A percentile compares a stretch with the other conserved stretches of the same genome.
phyloP scores from a whole-genome alignment of 2,329 filamentous ascomycete species.

The Aspergillus vadensis region DNA sequence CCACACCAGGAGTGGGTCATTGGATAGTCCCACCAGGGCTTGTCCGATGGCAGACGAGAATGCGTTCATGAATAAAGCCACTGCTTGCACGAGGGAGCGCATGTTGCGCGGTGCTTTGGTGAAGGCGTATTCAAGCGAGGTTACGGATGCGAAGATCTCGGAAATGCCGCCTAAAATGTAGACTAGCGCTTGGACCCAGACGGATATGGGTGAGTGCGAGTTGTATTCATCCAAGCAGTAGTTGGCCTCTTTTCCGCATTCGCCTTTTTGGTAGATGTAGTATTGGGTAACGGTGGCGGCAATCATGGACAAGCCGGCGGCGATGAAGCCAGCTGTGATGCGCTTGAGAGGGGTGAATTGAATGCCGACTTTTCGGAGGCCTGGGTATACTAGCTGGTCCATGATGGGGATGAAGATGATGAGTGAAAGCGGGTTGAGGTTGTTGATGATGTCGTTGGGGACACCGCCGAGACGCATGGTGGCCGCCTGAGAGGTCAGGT shows the following conservation, averaged over 20 bases:
- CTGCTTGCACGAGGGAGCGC: slow-evolving; percentile 70
- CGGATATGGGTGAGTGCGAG: slow-evolving; percentile 62
- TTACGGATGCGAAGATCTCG: slow-evolving; percentile 61
- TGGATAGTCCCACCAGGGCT: slow-evolving; percentile 63
- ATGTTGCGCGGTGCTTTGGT: slow-evolving; percentile 78
- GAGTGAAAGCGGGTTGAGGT: slow-evolving; percentile 56
- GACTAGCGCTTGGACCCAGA: slow-evolving; percentile 56
- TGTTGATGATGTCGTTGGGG: slow-evolving; percentile 59
- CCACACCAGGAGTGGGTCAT: slow-evolving; percentile 69
- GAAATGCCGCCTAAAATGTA: slow-evolving; percentile 59
- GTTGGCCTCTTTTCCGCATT: slow-evolving; percentile 60
- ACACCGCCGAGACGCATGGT: slow-evolving; percentile 56
- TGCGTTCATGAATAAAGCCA: slow-evolving; percentile 71
- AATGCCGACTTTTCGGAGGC: slow-evolving; percentile 49
- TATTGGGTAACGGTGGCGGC: slow-evolving; percentile 53
- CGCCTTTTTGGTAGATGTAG: slow-evolving; percentile 60
- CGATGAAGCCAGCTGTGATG: slow-evolving; percentile 54
- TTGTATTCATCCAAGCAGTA: slow-evolving; percentile 49
- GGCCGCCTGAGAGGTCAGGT: slow-evolving; percentile 57
- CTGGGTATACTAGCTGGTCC: slow-evolving; percentile 56
- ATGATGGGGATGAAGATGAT: slow-evolving; percentile 59
- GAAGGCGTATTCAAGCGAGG: slow-evolving; percentile 73
- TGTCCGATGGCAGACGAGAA: slow-evolving; percentile 71
- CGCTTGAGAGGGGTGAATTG: slow-evolving; percentile 57
- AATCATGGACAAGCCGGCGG: slow-evolving; percentile 53